Conservation (phyloP, 2,329 filamentous ascomycete species). For the Blastomyces parvus region DNA sequence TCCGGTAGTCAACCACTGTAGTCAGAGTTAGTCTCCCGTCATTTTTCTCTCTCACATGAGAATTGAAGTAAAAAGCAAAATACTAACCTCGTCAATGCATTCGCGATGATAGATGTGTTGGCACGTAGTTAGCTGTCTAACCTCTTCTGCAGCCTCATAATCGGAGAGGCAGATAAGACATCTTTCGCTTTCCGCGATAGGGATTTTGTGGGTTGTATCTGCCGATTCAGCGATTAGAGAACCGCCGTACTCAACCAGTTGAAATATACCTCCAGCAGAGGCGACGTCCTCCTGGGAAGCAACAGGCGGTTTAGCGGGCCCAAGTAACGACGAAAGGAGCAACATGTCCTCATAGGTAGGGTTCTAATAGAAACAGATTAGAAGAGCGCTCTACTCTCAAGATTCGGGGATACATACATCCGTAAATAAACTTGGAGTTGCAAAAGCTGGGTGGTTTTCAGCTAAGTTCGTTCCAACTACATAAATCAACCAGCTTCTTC, state of each 20-base stretch:
- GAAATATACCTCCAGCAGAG: slow-evolving; percentile 52
- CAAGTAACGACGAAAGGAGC: slow-evolving; percentile 55
- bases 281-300: slow-evolving; percentile 56
- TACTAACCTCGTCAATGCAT: slow-evolving; percentile 58
- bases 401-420: slow-evolving; percentile 41
- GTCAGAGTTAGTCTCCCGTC: slow-evolving; percentile 23
- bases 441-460: slow-evolving; percentile 60
- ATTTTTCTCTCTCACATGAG: slow-evolving; percentile 9
- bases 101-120: slow-evolving; percentile 58
- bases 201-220: slow-evolving; percentile 24
- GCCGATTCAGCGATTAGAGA: slow-evolving; percentile 42
- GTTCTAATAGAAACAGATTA: slow-evolving; percentile 31
- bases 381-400: slow-evolving; percentile 2
- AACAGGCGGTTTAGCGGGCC: slow-evolving; percentile 59
- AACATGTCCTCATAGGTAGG: slow-evolving; percentile 67
- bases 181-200: slow-evolving; percentile 43
- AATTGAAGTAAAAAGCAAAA: neutral
- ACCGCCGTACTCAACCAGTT: slow-evolving; percentile 38
- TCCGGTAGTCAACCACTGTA: slow-evolving; percentile 57
- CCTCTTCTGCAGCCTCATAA: slow-evolving; percentile 53
- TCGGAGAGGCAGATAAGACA: slow-evolving; percentile 59
- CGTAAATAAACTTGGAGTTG: slow-evolving; percentile 59
- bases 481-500: slow-evolving; percentile 62
- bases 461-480: slow-evolving; percentile 61
- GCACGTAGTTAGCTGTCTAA: slow-evolving; percentile 53